Conservation (phyloP, 306 rosid genomes). For the Urtica urens region DNA sequence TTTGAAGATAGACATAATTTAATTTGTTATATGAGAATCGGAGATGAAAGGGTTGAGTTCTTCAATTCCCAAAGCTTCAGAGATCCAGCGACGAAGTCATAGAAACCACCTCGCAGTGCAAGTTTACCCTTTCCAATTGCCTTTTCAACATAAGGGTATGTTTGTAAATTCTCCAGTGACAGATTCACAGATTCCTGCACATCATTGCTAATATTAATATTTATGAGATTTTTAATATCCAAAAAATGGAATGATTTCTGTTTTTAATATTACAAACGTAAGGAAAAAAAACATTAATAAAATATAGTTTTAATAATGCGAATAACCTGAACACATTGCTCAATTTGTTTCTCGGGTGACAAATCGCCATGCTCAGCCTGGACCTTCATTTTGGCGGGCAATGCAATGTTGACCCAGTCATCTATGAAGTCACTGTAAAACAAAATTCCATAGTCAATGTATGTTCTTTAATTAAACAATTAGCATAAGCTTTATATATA, state of each 20-base stretch:
- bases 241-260: too few relatives aligned
- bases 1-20: not conserved
- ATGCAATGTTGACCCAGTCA: slow-evolving; percentile 59
- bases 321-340: slow-evolving; percentile 35
- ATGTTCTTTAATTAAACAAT: not conserved
- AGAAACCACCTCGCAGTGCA: slow-evolving; percentile 38
- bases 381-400: slow-evolving; percentile 35
- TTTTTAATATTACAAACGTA: not conserved
- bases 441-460: not conserved
- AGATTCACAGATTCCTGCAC: slow-evolving; percentile 57
- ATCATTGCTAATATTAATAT: not conserved
- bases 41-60: not conserved
- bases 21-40: not conserved
- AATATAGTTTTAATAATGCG: not conserved
- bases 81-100: slow-evolving; percentile 43
- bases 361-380: slow-evolving; percentile 1
- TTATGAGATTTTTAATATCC: not conserved
- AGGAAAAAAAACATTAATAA: not conserved
- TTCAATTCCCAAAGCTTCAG: slow-evolving; percentile 39
- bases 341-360: slow-evolving; percentile 12
- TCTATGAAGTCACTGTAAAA: slow-evolving; percentile 54
- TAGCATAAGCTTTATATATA: not conserved
- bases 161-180: slow-evolving; percentile 34
- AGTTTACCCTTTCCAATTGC: slow-evolving; percentile 14
- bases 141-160: slow-evolving; percentile 40